Evolutionary conservation across 78 protist genomes (phyloP).

Genomic region (Dictyostelium firmibasis): DNA sequence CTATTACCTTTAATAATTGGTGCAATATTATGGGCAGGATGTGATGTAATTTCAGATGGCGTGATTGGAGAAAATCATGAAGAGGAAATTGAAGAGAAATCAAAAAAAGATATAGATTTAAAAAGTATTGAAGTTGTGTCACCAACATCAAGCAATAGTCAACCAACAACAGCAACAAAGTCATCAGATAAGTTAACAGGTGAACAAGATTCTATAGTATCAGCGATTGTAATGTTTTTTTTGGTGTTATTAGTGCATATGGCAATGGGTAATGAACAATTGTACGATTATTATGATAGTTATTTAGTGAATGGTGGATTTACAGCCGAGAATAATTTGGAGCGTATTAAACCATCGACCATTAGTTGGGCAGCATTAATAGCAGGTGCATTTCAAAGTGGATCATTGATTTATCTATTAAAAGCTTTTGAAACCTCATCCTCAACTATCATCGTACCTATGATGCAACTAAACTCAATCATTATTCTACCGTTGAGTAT

Average conservation of each 20-base stretch:
- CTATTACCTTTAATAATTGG: slow-evolving; percentile 59
- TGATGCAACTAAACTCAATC: slow-evolving; percentile 39
- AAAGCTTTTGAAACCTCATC: slow-evolving; percentile 36
- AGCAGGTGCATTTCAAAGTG: slow-evolving; percentile 28
- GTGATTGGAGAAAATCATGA: slow-evolving; percentile 30
- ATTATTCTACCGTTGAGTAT: slow-evolving; percentile 38
- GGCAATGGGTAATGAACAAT: background rate
- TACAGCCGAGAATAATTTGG: background rate
- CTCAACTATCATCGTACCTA: slow-evolving; percentile 49
- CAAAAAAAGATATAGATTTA: background rate
- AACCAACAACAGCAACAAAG: background rate
- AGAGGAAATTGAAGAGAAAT: background rate
- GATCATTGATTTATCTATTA: slow-evolving; percentile 22
- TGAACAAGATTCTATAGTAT: slow-evolving; percentile 46
- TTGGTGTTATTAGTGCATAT: background rate
- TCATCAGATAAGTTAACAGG: slow-evolving; percentile 24
- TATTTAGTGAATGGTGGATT: background rate
- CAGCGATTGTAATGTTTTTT: slow-evolving; percentile 44
- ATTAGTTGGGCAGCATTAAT: background rate
- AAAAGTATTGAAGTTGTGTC: background rate
- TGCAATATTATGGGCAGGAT: slow-evolving; percentile 51
- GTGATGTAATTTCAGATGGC: slow-evolving; percentile 63
- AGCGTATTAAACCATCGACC: background rate
- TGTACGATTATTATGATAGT: background rate
- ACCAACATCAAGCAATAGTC: background rate